Conservation (phyloP, 2,329 filamentous ascomycete species). For the Ilyonectria robusta region DNA sequence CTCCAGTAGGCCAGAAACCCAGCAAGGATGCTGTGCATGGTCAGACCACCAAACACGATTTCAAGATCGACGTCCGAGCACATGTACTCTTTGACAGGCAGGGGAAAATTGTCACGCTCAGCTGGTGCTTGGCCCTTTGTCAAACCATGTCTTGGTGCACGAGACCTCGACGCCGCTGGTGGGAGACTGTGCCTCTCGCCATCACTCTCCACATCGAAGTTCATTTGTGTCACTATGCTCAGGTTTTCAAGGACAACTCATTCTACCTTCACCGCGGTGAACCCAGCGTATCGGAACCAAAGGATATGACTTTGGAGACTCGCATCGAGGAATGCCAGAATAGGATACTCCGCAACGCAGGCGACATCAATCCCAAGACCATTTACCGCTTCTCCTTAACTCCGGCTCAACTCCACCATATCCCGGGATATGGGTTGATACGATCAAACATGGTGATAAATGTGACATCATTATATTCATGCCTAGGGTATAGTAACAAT, state of each 20-base stretch:
- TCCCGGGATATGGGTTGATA: not conserved
- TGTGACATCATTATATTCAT: not conserved
- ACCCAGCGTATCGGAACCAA: too few species aligned
- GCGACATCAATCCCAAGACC: not conserved
- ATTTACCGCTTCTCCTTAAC: not conserved
- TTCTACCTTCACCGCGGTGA: not conserved
- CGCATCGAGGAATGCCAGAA: not conserved
- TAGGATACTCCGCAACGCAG: not conserved
- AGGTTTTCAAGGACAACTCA: not conserved
- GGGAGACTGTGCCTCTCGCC: not conserved
- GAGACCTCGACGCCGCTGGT: not conserved
- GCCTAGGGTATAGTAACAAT: slow-evolving; percentile 15
- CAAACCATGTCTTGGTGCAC: slow-evolving; percentile 3
- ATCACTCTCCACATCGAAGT: slow-evolving; percentile 12
- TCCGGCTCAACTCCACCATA: not conserved
- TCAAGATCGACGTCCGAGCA: not conserved
- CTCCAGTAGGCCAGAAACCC: not conserved
- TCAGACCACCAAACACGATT: not conserved
- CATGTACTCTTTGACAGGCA: not conserved
- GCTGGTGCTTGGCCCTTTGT: not conserved
- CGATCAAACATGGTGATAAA: not conserved
- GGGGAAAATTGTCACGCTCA: not conserved
- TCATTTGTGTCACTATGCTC: not conserved
- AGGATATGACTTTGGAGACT: not conserved
- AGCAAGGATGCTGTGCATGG: not conserved